Base-by-base conservation (phyloP, 306 rosid genomes). In the Casuarina cunninghamiana region DNA sequence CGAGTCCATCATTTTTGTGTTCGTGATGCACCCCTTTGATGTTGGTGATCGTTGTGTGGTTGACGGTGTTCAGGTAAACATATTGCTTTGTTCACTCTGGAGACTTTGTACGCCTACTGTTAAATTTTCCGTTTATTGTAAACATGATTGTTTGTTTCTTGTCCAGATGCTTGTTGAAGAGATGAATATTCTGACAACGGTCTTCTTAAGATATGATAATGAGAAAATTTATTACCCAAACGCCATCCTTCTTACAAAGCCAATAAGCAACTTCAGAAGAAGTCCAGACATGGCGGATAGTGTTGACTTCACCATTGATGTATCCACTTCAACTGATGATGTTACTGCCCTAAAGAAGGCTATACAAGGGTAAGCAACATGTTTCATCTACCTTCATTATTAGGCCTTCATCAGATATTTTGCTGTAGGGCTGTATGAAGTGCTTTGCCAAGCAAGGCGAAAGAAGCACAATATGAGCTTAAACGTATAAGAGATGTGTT, bases 1-100 rank as follows among this genome's bases (percentile, higher is more conserved):
- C 46, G 90, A 86, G 72, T 83, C 90, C 67, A 75, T 86, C 87
- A 81, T 86, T 67, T 83, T 86, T 45, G 87, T 86, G 57, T 86
- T 86, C n/a, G 90, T 84, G 51, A 86, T 86, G 90, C 90, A 86
- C 55, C 90, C 90, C 3, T 86, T 86, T 9, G 90, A 84, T 35
- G 90, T 86, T 0, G 90, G 90, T 8, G 90, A 86, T 45, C 87
- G 90, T 0, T 86, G 87, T 4, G 87, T 84, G 9, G 46, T 86
- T 4, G 87, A 86, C 3, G 82, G 85, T 1, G 70, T 86, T 15
- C 89, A 86, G 53, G 87, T 84, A 67, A 41, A 50, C 5, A 35
- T 15, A 38, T 57, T 65, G 44, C 15, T 11, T 37, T 4, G 5
- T 10, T 35, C 1, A 26, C 32, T 26, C 1, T 26, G 32, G 32